These are phyloP conservation scores for Ustilago xerochloae DNA, from an alignment of 1,284 basidiomycete genomes.

Conservation along the genomic window DNA sequence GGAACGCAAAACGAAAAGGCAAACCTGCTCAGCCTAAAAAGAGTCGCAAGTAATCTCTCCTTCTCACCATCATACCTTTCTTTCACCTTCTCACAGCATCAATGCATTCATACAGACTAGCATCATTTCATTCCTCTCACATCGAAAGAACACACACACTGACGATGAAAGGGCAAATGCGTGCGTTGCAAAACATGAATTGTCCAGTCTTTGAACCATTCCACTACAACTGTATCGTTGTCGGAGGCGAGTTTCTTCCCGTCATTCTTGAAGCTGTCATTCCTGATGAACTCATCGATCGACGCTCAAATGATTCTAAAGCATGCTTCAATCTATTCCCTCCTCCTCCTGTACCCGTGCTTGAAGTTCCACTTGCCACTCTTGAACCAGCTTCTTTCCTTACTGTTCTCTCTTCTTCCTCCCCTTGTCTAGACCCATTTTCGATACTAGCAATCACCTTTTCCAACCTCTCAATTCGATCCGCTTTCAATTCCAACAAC, in stretches of 20 bases:
- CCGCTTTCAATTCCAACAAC: constrained; percentile 58
- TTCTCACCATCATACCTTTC: neutral
- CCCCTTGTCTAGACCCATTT: neutral
- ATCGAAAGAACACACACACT: too few species aligned
- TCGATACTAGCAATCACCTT: neutral
- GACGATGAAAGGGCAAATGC: too few species aligned
- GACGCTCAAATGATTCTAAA: constrained; percentile 17
- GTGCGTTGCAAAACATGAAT: neutral
- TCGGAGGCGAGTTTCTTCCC: constrained; percentile 25
- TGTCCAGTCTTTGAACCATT: neutral
- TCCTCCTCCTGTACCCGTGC: neutral
- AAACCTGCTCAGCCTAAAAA: constrained; percentile 23
- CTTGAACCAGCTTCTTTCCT: constrained; percentile 21
- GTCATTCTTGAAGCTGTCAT: neutral
- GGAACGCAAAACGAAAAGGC: constrained; percentile 3
- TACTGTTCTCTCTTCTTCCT: constrained; percentile 4
- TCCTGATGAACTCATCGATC: neutral
- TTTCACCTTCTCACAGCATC: neutral
- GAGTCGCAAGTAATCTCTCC: constrained; percentile 23
- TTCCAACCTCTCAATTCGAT: constrained; percentile 55
- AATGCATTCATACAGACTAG: neutral
- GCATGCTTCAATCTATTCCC: constrained; percentile 31
- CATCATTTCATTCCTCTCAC: neutral
- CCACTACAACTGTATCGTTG: constrained; percentile 21
- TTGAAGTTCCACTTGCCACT: constrained; percentile 5